Percentiles rank a stretch among this genome's conserved stretches.
Conservation (phyloP, 208 protist genomes). For the Crithidia expoeki region DNA sequence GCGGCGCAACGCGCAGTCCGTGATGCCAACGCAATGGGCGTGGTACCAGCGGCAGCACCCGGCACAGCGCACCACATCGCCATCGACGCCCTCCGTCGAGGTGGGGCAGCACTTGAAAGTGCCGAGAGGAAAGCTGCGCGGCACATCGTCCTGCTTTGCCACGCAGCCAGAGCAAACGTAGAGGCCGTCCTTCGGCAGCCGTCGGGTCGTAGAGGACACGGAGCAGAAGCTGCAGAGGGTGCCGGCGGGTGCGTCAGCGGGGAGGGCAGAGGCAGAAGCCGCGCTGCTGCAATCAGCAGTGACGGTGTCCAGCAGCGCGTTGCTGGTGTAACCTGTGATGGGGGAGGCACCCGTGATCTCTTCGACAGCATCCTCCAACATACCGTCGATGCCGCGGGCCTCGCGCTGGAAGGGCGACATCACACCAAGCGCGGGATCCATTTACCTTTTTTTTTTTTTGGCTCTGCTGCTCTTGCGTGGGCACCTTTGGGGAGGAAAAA, state of each 20-base stretch:
- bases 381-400: constrained; percentile 46
- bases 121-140: constrained; percentile 54
- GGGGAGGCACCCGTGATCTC: constrained; percentile 35
- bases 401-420: constrained; percentile 77
- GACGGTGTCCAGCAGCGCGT: no score
- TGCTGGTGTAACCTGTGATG: neutral
- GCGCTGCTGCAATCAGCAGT: neutral
- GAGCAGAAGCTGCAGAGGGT: constrained; percentile 55
- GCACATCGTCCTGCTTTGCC: constrained; percentile 25
- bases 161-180: constrained; percentile 70
- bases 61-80: constrained; percentile 74
- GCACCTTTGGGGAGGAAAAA: no score
- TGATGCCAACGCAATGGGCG: constrained; percentile 67
- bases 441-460: constrained; percentile 23
- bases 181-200: constrained; percentile 61
- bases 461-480: no score
- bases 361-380: constrained; percentile 59
- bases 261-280: constrained; percentile 3
- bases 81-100: constrained; percentile 56
- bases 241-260: constrained; percentile 11
- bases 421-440: constrained; percentile 78
- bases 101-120: constrained; percentile 89
- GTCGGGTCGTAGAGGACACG: constrained; percentile 32
- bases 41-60: constrained; percentile 83
- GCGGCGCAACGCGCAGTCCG: constrained; percentile 47